A percentile compares a stretch with the other conserved stretches of the same genome.
These are phyloP conservation scores for Physcomitrellopsis africana DNA, from an alignment of 225 moss, liverwort and hornwort species.

Conservation along the genomic window DNA sequence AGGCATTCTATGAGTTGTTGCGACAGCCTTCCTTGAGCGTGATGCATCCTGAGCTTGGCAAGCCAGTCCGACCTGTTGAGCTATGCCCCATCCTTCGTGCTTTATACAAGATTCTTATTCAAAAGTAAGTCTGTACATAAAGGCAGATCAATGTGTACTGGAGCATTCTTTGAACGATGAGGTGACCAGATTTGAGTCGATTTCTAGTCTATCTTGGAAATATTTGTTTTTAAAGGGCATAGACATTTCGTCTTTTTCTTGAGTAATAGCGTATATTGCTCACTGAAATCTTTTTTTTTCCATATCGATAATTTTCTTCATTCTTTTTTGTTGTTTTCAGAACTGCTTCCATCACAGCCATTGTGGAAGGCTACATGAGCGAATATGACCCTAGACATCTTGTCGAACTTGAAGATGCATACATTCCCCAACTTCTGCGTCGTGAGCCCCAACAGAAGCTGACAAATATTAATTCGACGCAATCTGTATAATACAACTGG, in stretches of 20 bases:
- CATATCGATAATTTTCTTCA: neutral
- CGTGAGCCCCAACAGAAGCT: slow-evolving; percentile 16
- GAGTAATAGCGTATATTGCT: neutral
- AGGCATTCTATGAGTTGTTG: slow-evolving; percentile 86
- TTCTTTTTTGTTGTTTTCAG: slow-evolving; percentile 16
- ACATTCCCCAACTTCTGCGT: slow-evolving; percentile 38
- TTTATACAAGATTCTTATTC: slow-evolving; percentile 83
- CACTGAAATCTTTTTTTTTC: neutral
- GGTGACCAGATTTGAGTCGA: too few relatives aligned
- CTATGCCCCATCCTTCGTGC: slow-evolving; percentile 90
- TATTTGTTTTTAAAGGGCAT: too few relatives aligned
- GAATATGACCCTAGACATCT: slow-evolving; percentile 34
- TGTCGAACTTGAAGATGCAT: slow-evolving; percentile 33
- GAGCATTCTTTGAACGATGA: too few relatives aligned
- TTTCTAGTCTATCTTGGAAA: too few relatives aligned
- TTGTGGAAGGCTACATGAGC: slow-evolving; percentile 30
- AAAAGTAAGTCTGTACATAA: slow-evolving; percentile 47
- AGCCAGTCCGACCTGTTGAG: slow-evolving; percentile 84
- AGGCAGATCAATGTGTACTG: neutral
- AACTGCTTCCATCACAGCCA: slow-evolving; percentile 13
- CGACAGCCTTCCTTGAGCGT: slow-evolving; percentile 88
- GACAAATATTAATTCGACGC: neutral
- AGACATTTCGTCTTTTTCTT: neutral
- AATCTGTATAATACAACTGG: neutral
- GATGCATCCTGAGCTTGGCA: slow-evolving; percentile 80